A percentile compares a stretch with the other conserved stretches of the same genome.
Evolutionary conservation across 2,329 filamentous ascomycete species (phyloP).

Genomic region (Raffaelea arxii): DNA sequence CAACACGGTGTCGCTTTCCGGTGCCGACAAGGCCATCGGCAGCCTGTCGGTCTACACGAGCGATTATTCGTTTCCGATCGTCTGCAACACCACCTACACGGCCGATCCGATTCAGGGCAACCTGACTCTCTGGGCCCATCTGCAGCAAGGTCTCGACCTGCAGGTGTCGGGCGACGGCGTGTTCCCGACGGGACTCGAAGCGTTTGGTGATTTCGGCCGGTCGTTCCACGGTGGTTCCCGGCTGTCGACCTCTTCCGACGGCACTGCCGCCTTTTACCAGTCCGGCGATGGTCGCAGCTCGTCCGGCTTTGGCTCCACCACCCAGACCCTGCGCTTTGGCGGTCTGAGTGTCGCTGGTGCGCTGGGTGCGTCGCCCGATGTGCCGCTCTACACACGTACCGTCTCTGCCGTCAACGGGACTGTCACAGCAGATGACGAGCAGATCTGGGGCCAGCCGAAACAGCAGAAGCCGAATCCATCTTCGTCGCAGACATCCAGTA

Average conservation of each 20-base stretch:
- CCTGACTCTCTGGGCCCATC: conserved; percentile 31
- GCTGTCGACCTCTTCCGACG: conserved; percentile 44
- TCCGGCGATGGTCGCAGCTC: conserved; percentile 32
- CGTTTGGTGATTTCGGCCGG: conserved; percentile 27
- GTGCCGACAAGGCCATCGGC: conserved; percentile 15
- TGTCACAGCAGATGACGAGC: conserved; percentile 24
- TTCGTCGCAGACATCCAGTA: not conserved
- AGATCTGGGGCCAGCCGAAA: not conserved
- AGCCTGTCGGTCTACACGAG: conserved; percentile 18
- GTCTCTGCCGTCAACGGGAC: conserved; percentile 46
- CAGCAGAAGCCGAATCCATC: not conserved
- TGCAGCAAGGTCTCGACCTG: conserved; percentile 31
- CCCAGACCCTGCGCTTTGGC: conserved; percentile 47
- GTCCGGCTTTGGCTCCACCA: conserved; percentile 43
- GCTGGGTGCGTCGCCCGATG: conserved; percentile 15
- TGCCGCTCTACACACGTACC: conserved; percentile 46
- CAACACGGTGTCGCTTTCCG: conserved; percentile 21
- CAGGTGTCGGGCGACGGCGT: conserved; percentile 28
- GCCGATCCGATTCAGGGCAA: conserved; percentile 31
- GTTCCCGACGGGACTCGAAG: conserved; percentile 52
- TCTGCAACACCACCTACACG: conserved; percentile 41
- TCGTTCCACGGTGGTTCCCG: conserved; percentile 21
- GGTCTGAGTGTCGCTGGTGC: conserved; percentile 23
- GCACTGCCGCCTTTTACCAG: conserved; percentile 45
- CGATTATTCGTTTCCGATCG: conserved; percentile 51